phyloP scores from a whole-genome alignment of 371 early-diverging fungal genomes.

The Smittium mucronatum region DNA sequence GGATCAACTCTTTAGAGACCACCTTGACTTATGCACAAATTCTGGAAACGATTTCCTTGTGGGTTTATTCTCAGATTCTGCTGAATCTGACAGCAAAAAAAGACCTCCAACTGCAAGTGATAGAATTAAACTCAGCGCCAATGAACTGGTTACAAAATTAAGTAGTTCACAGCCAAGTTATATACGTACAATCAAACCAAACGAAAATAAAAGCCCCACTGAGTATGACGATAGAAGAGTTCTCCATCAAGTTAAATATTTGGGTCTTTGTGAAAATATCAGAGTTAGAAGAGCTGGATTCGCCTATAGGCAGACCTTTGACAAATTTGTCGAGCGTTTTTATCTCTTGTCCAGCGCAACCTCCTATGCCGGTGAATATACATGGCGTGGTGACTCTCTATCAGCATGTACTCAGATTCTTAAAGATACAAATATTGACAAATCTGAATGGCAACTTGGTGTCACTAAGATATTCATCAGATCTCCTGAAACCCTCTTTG shows the following conservation, averaged over 20 bases:
- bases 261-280: slow-evolving; percentile 93
- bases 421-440: slow-evolving; percentile 66
- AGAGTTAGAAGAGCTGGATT: slow-evolving; percentile 94
- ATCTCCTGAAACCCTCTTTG: slow-evolving; percentile 88
- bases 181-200: slow-evolving; percentile 98
- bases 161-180: slow-evolving; percentile 95
- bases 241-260: slow-evolving; percentile 90
- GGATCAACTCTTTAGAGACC: slow-evolving; percentile 86
- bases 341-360: slow-evolving; percentile 62
- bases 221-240: slow-evolving; percentile 86
- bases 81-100: slow-evolving; percentile 76
- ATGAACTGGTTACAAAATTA: slow-evolving; percentile 71
- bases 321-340: slow-evolving; percentile 75
- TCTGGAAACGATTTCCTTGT: slow-evolving; percentile 51
- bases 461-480: slow-evolving; percentile 88
- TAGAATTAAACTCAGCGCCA: slow-evolving; percentile 62
- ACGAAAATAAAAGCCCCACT: slow-evolving; percentile 74
- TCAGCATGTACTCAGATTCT: slow-evolving; percentile 69
- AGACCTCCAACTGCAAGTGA: slow-evolving; percentile 75
- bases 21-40: slow-evolving; percentile 62
- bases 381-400: slow-evolving; percentile 59
- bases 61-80: slow-evolving; percentile 71
- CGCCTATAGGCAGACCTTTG: slow-evolving; percentile 82
- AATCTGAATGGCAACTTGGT: slow-evolving; percentile 93
- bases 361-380: slow-evolving; percentile 74